phyloP scores from a whole-genome alignment of 2,329 filamentous ascomycete genomes.

The Xylaria sp. region DNA sequence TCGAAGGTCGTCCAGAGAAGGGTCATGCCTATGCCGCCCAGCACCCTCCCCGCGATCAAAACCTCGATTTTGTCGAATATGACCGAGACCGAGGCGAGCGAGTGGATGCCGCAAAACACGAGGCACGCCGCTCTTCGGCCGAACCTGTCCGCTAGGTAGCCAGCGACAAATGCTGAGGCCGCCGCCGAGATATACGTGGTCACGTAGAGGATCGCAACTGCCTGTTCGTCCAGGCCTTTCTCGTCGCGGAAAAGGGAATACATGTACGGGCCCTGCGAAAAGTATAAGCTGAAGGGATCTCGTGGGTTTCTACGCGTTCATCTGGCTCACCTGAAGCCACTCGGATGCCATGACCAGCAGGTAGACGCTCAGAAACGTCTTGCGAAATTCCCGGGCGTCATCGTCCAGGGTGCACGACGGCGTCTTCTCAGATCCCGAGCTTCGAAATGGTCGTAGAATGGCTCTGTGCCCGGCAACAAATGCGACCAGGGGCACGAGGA shows the following conservation, averaged over 20 bases:
- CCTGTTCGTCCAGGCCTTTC: constrained; percentile 33
- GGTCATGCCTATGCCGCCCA: constrained; percentile 59
- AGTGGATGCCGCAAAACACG: constrained; percentile 56
- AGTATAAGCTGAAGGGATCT: constrained; percentile 5
- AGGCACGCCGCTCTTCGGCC: constrained; percentile 57
- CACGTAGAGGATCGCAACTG: constrained; percentile 46
- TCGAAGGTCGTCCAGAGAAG: constrained; percentile 63
- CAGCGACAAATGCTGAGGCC: constrained; percentile 49
- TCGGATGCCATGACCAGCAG: constrained; percentile 54
- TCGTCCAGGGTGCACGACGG: constrained; percentile 4
- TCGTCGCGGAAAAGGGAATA: constrained; percentile 38
- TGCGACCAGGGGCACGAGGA: constrained; percentile 26
- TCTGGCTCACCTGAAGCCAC: constrained; percentile 50
- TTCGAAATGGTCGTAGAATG: constrained; percentile 13
- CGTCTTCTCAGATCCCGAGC: constrained; percentile 3
- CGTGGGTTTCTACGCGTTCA: not conserved
- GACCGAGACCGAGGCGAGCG: constrained; percentile 54
- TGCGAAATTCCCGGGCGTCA: constrained; percentile 25
- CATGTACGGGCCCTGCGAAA: constrained; percentile 33
- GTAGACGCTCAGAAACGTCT: constrained; percentile 43
- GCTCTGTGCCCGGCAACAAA: constrained; percentile 22
- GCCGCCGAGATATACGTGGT: constrained; percentile 49
- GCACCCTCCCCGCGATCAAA: constrained; percentile 55
- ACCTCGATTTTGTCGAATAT: constrained; percentile 42
- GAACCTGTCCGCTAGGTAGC: constrained; percentile 51